Percentiles rank a stretch among this genome's conserved stretches.
Evolutionary conservation across 2,329 filamentous ascomycete genomes (phyloP).

Genomic region (Malbranchea cinnamomea): DNA sequence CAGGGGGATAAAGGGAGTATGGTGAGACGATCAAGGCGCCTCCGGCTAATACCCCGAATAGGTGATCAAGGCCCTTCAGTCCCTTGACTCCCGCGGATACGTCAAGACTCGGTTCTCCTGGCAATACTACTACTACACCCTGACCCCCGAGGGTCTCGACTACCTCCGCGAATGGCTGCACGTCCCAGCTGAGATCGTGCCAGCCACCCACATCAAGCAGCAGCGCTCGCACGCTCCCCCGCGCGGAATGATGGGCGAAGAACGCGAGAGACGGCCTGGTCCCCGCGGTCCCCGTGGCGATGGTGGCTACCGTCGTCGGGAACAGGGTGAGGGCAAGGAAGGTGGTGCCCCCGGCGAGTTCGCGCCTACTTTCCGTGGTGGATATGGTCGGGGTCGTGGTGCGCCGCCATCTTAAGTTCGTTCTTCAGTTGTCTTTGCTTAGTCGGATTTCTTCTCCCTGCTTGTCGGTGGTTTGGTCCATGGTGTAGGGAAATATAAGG

Average conservation of each 20-base stretch:
- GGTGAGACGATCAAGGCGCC: not conserved
- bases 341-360: conserved; percentile 84
- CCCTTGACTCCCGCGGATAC: conserved; percentile 91
- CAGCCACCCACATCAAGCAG: conserved; percentile 99
- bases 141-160: conserved; percentile 98
- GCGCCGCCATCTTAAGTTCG: conserved; percentile 43
- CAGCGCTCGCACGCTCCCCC: conserved; percentile 96
- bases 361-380: conserved; percentile 83
- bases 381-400: conserved; percentile 77
- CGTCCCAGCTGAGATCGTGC: conserved; percentile 97
- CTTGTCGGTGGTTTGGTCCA: not conserved
- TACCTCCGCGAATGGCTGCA: conserved; percentile 99
- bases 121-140: conserved; percentile 99
- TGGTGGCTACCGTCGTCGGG: conserved; percentile 83
- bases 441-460: not conserved
- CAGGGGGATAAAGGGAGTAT: conserved; percentile 2
- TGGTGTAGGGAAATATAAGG: not conserved
- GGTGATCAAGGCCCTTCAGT: conserved; percentile 98
- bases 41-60: conserved; percentile 15
- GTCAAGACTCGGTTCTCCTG: conserved; percentile 99
- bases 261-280: conserved; percentile 70
- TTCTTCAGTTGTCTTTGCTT: conserved; percentile 12
- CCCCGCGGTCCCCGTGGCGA: conserved; percentile 53
- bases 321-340: conserved; percentile 77
- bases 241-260: conserved; percentile 91